phyloP scores from a whole-genome alignment of 805 yeast genomes.

The Candida ficus region DNA sequence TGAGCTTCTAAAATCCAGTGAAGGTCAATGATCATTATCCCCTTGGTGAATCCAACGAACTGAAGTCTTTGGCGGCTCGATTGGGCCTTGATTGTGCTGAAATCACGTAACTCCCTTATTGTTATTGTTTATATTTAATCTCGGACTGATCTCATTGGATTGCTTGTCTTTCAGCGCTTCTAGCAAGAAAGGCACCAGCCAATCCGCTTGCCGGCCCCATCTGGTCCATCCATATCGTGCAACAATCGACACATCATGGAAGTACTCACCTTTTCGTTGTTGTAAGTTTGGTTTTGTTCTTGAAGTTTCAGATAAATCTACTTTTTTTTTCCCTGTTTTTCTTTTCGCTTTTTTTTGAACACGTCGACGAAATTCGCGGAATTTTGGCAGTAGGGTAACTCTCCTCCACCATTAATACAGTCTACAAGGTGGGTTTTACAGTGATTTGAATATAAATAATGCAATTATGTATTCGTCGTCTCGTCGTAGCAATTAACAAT shows the following conservation, averaged over 20 bases:
- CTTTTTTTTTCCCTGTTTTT: background rate
- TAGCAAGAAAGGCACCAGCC: too few relatives aligned
- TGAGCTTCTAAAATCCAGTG: too few relatives aligned
- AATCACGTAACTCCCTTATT: slow-evolving; percentile 1
- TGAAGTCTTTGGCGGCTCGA: background rate
- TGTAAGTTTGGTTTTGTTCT: background rate
- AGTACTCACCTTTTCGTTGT: slow-evolving; percentile 2
- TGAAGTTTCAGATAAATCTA: background rate
- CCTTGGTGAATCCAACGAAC: background rate
- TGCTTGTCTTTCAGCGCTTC: too few relatives aligned
- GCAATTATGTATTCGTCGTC: background rate
- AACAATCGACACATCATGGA: too few relatives aligned
- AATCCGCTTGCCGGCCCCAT: too few relatives aligned
- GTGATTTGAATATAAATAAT: background rate
- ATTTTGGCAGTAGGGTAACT: slow-evolving; percentile 1
- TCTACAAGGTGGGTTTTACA: too few relatives aligned
- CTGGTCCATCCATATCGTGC: too few relatives aligned
- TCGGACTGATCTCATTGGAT: too few relatives aligned
- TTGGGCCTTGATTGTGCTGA: background rate
- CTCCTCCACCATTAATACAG: too few relatives aligned
- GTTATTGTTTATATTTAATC: slow-evolving; percentile 1
- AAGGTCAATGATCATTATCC: too few relatives aligned
- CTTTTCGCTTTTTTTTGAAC: slow-evolving; percentile 8
- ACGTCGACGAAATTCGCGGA: slow-evolving; percentile 13
- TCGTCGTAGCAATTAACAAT: slow-evolving; percentile 4